Evolutionary conservation across 208 protist species (phyloP).

Genomic region (Endotrypanum monterogeii): DNA sequence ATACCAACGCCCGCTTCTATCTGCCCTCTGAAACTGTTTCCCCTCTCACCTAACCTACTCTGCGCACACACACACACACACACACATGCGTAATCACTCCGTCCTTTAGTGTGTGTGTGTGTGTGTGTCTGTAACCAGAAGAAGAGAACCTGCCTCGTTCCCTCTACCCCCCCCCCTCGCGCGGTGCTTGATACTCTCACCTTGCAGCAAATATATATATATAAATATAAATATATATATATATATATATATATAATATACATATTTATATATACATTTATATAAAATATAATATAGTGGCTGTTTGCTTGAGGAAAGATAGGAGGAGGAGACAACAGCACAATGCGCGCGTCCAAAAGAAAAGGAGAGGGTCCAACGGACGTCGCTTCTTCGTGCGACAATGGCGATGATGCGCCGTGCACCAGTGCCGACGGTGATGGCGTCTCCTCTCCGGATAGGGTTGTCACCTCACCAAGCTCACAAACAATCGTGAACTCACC

Average conservation of each 20-base stretch:
- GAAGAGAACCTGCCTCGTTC: too few species aligned
- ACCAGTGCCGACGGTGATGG: not conserved
- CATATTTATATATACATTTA: not conserved
- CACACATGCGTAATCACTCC: not conserved
- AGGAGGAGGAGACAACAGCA: not conserved
- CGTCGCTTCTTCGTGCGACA: not conserved
- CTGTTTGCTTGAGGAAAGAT: not conserved
- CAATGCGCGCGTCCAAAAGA: not conserved
- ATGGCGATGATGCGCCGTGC: not conserved
- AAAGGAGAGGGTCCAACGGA: not conserved
- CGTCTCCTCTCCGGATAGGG: not conserved
- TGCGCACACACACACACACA: constrained; percentile 4
- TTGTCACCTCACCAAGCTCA: not conserved
- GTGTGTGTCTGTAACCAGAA: too few species aligned
- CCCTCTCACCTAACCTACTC: too few species aligned
- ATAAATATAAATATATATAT: not conserved
- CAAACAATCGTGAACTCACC: not conserved
- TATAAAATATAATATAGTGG: too few species aligned
- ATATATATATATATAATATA: not conserved
- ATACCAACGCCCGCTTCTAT: too few species aligned
- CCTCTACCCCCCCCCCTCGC: too few species aligned
- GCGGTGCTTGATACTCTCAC: too few species aligned
- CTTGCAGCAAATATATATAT: constrained; percentile 9
- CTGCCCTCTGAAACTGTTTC: too few species aligned
- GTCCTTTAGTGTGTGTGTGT: too few species aligned